Conservation (phyloP, 257 asterid genomes). For the Linaria vulgaris region DNA sequence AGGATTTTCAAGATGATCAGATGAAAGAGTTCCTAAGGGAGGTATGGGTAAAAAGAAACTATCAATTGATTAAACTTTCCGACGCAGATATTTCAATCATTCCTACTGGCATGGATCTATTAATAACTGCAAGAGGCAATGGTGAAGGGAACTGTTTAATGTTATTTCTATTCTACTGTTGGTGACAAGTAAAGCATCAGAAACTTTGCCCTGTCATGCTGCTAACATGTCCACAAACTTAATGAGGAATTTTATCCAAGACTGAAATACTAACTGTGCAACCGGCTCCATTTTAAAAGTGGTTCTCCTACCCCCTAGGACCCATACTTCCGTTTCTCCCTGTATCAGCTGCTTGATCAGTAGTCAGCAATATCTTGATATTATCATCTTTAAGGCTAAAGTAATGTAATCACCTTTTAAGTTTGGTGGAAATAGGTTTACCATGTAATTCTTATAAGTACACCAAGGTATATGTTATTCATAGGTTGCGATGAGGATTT, state of each 20-base stretch:
- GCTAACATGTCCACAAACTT: neutral
- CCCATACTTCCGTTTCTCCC: neutral
- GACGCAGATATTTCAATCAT: neutral
- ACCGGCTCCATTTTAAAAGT: neutral
- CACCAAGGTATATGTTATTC: neutral
- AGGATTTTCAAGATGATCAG: slow-evolving; percentile 92
- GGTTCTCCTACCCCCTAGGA: neutral
- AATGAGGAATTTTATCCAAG: no score
- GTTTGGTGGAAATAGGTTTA: neutral
- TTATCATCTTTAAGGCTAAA: neutral
- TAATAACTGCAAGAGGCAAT: neutral
- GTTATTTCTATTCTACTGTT: neutral
- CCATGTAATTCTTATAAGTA: neutral
- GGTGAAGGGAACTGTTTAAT: neutral
- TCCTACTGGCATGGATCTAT: neutral
- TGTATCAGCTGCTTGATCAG: neutral
- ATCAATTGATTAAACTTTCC: neutral
- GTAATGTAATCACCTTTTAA: neutral
- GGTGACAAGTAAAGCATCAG: neutral
- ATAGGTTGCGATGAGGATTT: neutral
- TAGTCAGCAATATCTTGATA: no score
- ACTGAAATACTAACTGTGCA: no score
- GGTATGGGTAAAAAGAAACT: slow-evolving; percentile 42
- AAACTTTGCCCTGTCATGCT: neutral
- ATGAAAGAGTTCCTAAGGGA: slow-evolving; percentile 89